Conservation (phyloP, 148 eudicot species). For the Arctostaphylos glauca region DNA sequence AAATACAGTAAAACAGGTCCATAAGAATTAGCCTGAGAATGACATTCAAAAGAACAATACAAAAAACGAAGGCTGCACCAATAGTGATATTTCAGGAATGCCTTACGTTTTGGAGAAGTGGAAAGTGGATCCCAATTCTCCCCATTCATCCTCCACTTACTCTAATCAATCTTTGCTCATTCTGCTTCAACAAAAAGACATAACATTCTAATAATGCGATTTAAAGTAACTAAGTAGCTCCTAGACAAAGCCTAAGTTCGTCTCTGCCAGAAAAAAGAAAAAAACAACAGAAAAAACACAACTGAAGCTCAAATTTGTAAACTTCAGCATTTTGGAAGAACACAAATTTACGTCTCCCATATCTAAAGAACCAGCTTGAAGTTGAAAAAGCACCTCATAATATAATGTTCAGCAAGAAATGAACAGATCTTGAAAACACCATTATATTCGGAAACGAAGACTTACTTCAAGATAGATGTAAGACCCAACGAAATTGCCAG, state of each 20-base stretch:
- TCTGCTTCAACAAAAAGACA: neutral
- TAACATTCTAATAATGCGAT: neutral
- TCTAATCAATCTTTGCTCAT: neutral
- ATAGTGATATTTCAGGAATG: neutral
- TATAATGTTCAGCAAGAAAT: constrained; percentile 5
- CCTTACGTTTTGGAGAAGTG: neutral
- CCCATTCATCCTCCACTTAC: neutral
- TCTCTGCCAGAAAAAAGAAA: neutral
- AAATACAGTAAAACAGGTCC: neutral
- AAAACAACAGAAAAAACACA: neutral
- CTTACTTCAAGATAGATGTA: constrained; percentile 70
- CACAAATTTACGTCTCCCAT: no score
- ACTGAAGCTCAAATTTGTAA: neutral
- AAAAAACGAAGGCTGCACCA: neutral
- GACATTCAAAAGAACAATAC: neutral
- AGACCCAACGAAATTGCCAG: constrained; percentile 77
- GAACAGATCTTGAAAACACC: neutral
- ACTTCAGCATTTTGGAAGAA: neutral
- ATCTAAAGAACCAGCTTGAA: neutral
- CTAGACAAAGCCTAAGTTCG: neutral
- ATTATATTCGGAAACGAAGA: constrained; percentile 15
- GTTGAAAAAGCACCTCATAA: neutral
- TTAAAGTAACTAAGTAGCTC: neutral
- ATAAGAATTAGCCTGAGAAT: neutral
- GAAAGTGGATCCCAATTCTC: neutral